Base-by-base conservation (phyloP, 495 filamentous ascomycete species). In the Staphylotrichum longicolle region DNA sequence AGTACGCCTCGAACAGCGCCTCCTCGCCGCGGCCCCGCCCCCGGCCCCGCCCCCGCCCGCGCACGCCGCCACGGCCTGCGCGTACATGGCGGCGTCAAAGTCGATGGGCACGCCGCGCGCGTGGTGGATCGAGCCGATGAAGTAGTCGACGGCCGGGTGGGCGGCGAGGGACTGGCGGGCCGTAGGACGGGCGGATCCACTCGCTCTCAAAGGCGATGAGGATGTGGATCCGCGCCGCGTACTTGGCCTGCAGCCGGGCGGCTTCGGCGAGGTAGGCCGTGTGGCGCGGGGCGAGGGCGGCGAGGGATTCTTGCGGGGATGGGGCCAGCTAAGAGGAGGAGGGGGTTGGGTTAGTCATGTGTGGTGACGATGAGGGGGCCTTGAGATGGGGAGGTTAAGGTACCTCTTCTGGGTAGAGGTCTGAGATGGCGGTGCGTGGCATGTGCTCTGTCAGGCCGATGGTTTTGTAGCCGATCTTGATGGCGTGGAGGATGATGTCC, bases 391-490 rank as follows among this genome's bases (percentile, higher is more conserved):
- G 44, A 39, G 12, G 27, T 5, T 51, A 15, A 34, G 11, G 3
- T 32, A 93, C 91, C 79, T 98, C 94, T 79, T 96, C 93, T 0
- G 95, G 95, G 66, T 97, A 97, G 47, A 94, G 79, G 74, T 98
- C 94, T 58, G 83, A 78, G 58, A 82, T 66, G 7, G 79, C 73
- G 45, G 82, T 83, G 60, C 93, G 89, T 10, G 91, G 91, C 86
- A 98, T 96, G 75, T 98, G 95, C 79, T 98, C 94, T n/a, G 94
- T 97, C 57, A 98, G 75, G 44, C 89, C 91, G 68, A 96, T 91
- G 63, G 87, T 84, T 58, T 84, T 80, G 83, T 96, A 93, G 57
- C 88, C 86, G 59, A 85, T 80, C 52, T 76, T 70, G 72, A 98
- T 92, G 64, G 94, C 94, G 20, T 84, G 81, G 64, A 85, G 81